Base-by-base conservation (phyloP, 768 basidiomycete genomes). In the Gymnopilus junonius region DNA sequence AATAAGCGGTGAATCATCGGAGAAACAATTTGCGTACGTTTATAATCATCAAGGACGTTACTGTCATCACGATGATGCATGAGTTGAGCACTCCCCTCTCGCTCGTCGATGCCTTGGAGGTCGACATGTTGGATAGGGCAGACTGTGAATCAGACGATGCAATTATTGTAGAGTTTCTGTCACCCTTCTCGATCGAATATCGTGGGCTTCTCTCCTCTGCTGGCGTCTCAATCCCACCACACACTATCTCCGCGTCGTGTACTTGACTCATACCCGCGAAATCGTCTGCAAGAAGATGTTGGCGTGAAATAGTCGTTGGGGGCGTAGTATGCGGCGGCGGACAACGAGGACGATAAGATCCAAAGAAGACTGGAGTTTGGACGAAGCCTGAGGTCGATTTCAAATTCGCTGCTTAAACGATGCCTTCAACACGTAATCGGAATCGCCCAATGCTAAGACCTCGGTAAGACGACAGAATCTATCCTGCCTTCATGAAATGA, bases 1-100 rank as follows among this genome's bases (percentile, higher is more conserved):
- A 45, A 25, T 32, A 31, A 43, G 35, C 29, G 42, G 51, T 37
- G 50, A 39, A 57, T 53, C 45, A n/a, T 53, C 34, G 55, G 58
- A 34, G 21, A 43, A 32, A 51, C 20, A 7, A 51, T 17, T 32
- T 21, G 17, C 12, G 21, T 1, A 60, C 68, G 57, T 69, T 69
- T 53, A 69, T 65, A 25, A 69, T 59, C 68, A 69, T 69, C 12
- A 59, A 35, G 11, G 61, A 62, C 1, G 68, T 69, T 23, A 65
- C 64, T 10, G 66, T 69, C 31, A 67, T 46, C 6, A 69, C 68
- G 34, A 69, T 61, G 11, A 65, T 58, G 54, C 65, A 65, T 20
- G 65, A 51, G 23, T 66, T 64, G 12, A 69, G 43, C 21, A 62
- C 20, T 59, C 55, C 37, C 34, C 34, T 57, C 29, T 29, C 48